These are phyloP conservation scores for Mycena vulgaris DNA, from an alignment of 768 basidiomycete species.

Conservation along the genomic window DNA sequence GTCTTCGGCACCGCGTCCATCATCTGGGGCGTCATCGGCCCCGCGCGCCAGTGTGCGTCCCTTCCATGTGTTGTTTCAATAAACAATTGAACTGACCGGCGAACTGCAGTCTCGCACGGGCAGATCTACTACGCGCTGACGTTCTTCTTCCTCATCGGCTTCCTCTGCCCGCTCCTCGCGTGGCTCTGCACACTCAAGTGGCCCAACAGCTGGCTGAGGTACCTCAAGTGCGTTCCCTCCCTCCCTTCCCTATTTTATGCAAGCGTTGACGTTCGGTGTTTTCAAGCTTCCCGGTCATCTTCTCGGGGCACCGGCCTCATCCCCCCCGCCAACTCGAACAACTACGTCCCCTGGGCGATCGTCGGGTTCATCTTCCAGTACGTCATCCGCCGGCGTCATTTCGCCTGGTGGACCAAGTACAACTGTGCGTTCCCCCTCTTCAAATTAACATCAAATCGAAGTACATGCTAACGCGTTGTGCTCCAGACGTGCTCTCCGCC, in stretches of 20 bases:
- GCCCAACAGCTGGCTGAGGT: constrained; percentile 73
- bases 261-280: background rate
- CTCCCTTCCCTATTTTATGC: background rate
- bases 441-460: background rate
- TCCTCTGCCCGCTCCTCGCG: constrained; percentile 68
- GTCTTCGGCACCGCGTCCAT: constrained; percentile 89
- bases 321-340: constrained; percentile 77
- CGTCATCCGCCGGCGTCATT: constrained; percentile 45
- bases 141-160: constrained; percentile 87
- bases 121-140: constrained; percentile 74
- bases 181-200: constrained; percentile 71
- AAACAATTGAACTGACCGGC: background rate
- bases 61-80: background rate
- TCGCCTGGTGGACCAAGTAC: constrained; percentile 56
- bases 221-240: constrained; percentile 69
- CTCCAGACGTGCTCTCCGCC: constrained; percentile 11
- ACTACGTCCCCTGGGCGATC: constrained; percentile 60
- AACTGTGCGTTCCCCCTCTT: constrained; percentile 41
- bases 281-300: constrained; percentile 68
- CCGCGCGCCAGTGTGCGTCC: constrained; percentile 64
- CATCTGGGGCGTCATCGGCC: constrained; percentile 88
- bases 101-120: constrained; percentile 64
- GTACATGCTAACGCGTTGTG: background rate
- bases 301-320: constrained; percentile 73
- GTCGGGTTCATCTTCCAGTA: constrained; percentile 64